phyloP scores from a whole-genome alignment of 1,139 yeast genomes.

The Geotrichum candidum region DNA sequence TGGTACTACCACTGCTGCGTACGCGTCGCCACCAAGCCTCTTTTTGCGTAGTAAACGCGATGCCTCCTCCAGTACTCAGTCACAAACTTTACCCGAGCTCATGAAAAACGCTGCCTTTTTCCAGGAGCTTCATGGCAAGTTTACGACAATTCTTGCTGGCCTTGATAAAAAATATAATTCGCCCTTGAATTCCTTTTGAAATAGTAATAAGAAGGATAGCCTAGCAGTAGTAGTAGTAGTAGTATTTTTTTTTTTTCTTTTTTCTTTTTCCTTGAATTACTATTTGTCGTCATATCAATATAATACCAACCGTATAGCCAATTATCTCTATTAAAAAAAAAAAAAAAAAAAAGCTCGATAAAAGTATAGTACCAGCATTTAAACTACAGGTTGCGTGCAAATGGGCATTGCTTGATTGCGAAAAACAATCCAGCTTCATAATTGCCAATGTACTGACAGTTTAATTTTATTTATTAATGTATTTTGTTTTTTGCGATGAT shows the following conservation, averaged over 20 bases:
- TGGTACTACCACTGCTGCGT: background rate
- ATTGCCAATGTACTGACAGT: background rate
- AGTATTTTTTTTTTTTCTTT: background rate
- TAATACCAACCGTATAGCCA: no score
- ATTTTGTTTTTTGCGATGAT: background rate
- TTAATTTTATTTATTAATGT: background rate
- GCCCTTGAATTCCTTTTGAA: no score
- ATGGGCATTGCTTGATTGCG: background rate
- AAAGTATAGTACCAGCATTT: background rate
- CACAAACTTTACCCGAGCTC: constrained; percentile 50
- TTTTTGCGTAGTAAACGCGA: constrained; percentile 47
- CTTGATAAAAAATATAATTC: constrained; percentile 6
- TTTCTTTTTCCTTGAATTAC: no score
- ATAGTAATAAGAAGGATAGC: background rate
- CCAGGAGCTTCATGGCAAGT: constrained; percentile 53
- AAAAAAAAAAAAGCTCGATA: background rate
- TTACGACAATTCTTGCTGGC: constrained; percentile 38
- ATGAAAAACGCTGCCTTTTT: constrained; percentile 56
- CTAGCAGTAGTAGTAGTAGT: background rate
- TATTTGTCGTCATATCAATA: no score
- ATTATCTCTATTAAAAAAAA: background rate
- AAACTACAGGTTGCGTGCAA: background rate
- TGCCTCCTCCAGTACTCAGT: constrained; percentile 36
- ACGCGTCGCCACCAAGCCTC: constrained; percentile 39
- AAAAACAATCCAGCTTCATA: background rate